A percentile compares a stretch with the other conserved stretches of the same genome.
These are phyloP conservation scores for Leccinum subspadiceum DNA, from an alignment of 1,284 basidiomycete species.

Conservation along the genomic window DNA sequence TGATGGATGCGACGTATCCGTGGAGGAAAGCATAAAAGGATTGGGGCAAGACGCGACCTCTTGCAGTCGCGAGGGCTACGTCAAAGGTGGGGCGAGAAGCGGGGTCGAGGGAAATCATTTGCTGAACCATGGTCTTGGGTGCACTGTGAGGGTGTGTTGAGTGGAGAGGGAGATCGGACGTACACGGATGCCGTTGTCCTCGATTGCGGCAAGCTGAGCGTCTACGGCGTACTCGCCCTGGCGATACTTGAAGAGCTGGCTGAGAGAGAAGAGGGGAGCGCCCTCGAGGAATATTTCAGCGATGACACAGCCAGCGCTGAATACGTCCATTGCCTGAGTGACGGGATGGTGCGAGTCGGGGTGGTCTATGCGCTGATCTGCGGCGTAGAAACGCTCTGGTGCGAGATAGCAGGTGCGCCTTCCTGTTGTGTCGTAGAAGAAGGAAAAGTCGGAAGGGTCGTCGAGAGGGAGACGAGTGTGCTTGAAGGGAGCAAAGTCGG, in stretches of 20 bases:
- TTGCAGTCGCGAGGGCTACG: conserved; percentile 73
- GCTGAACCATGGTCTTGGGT: conserved; percentile 75
- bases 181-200: conserved; percentile 80
- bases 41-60: conserved; percentile 84
- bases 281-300: conserved; percentile 97
- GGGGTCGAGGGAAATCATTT: conserved; percentile 89
- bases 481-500: conserved; percentile 97
- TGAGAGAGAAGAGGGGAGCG: conserved; percentile 89
- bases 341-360: conserved; percentile 67
- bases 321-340: conserved; percentile 97
- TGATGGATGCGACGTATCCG: conserved; percentile 81
- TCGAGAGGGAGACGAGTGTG: conserved; percentile 94
- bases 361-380: conserved; percentile 60
- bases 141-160: not conserved
- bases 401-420: conserved; percentile 94
- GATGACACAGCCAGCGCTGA: conserved; percentile 93
- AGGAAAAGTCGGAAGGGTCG: conserved; percentile 96
- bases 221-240: conserved; percentile 84
- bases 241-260: conserved; percentile 94
- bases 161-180: conserved; percentile 19
- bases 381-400: conserved; percentile 92
- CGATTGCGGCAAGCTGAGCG: conserved; percentile 70
- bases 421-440: conserved; percentile 96
- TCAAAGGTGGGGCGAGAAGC: conserved; percentile 80
- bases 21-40: conserved; percentile 94